phyloP scores from a whole-genome alignment of 2,329 filamentous ascomycete genomes.

The Sporothrix dimorphospora region DNA sequence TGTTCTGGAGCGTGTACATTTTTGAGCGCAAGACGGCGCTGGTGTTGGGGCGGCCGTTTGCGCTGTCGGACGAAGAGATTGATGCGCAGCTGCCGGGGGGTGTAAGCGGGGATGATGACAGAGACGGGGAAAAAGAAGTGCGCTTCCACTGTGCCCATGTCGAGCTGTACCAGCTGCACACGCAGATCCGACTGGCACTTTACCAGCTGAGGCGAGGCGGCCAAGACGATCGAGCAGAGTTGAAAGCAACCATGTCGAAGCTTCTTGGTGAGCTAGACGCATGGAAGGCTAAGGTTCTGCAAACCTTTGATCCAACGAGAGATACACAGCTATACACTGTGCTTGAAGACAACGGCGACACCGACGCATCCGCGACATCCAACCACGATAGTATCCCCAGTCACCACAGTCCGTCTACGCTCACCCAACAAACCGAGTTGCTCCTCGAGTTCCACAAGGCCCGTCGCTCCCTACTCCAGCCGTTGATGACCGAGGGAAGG shows the following conservation, averaged over 20 bases:
- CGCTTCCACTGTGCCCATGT: conserved; percentile 28
- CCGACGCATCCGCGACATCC: neutral
- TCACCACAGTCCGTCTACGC: neutral
- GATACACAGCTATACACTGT: neutral
- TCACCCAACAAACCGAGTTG: conserved; percentile 20
- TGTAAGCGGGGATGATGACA: neutral
- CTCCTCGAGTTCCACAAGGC: conserved; percentile 27
- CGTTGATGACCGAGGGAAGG: conserved; percentile 27
- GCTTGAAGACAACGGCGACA: neutral
- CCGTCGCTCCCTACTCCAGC: conserved; percentile 26
- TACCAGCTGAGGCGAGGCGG: conserved; percentile 21
- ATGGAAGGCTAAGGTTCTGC: conserved; percentile 18
- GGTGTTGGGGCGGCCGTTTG: conserved; percentile 31
- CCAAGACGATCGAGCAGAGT: neutral
- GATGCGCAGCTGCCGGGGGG: conserved; percentile 26
- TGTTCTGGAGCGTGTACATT: conserved; percentile 31
- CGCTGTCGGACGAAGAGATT: conserved; percentile 31
- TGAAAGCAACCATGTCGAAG: neutral
- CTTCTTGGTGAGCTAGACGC: conserved; percentile 25
- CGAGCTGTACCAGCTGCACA: conserved; percentile 29
- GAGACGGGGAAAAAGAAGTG: neutral
- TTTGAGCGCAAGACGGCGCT: conserved; percentile 31
- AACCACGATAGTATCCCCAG: neutral
- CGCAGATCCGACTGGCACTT: conserved; percentile 28
- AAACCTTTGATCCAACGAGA: conserved; percentile 9